These are phyloP conservation scores for Aeminium ludgeri DNA, from an alignment of 495 filamentous ascomycete genomes.

Conservation along the genomic window DNA sequence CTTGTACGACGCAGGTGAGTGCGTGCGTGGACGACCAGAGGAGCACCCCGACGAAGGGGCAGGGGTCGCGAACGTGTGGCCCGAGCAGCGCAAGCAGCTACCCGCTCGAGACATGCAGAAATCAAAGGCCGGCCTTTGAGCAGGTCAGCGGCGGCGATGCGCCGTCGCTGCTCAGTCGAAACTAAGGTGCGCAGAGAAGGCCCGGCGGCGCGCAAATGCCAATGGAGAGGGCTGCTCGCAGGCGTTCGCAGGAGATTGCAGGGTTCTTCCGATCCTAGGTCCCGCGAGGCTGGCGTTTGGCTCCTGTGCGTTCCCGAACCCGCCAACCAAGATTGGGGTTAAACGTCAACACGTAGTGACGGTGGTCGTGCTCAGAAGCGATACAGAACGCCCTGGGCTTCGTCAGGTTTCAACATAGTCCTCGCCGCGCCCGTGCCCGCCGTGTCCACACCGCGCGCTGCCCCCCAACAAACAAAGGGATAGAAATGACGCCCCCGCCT, in stretches of 20 bases:
- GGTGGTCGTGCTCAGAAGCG: slow-evolving; percentile 1
- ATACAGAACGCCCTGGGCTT: too few relatives aligned
- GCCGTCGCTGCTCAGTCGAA: too few relatives aligned
- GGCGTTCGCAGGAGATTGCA: slow-evolving; percentile 19
- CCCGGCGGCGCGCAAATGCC: too few relatives aligned
- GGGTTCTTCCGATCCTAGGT: slow-evolving; percentile 5
- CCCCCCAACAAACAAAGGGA: too few relatives aligned
- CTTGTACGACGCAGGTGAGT: slow-evolving; percentile 13
- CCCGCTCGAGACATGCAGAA: slow-evolving; percentile 15
- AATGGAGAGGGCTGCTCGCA: too few relatives aligned
- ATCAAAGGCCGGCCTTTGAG: slow-evolving; percentile 2
- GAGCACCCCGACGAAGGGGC: slow-evolving; percentile 3
- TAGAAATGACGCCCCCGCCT: too few relatives aligned
- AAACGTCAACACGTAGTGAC: slow-evolving; percentile 7
- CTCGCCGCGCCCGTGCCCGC: too few relatives aligned
- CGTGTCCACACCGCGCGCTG: too few relatives aligned
- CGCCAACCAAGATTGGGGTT: slow-evolving; percentile 3
- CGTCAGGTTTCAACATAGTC: too few relatives aligned
- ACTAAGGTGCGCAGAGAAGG: too few relatives aligned
- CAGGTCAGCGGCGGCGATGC: too few relatives aligned
- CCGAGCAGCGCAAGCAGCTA: slow-evolving; percentile 14
- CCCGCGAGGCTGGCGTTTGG: slow-evolving; percentile 10
- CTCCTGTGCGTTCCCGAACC: slow-evolving; percentile 14
- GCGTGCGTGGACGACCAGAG: not conserved
- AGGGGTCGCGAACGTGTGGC: slow-evolving; percentile 12